Evolutionary conservation across 2,329 filamentous ascomycete genomes (phyloP).

Genomic region (Dryadomyces sulphureus): DNA sequence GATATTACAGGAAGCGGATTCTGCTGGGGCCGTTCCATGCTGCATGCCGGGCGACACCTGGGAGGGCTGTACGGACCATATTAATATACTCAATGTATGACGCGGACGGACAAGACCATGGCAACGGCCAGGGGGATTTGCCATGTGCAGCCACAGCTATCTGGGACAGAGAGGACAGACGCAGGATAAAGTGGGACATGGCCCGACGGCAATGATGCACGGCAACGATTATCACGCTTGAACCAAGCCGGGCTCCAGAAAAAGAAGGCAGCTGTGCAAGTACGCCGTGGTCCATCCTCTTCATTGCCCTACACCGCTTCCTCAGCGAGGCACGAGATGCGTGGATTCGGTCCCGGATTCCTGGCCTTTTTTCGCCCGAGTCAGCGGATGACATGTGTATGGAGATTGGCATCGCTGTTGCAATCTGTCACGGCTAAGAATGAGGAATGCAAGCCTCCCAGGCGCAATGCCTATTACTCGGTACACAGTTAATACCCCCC

Average conservation of each 20-base stretch:
- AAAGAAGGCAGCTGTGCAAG: neutral
- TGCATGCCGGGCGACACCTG: too few species aligned
- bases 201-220: neutral
- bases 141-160: neutral
- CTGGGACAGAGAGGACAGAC: neutral
- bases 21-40: too few species aligned
- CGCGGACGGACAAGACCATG: too few species aligned
- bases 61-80: too few species aligned
- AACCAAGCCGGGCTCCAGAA: neutral
- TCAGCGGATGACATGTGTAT: too few species aligned
- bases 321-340: neutral
- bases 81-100: too few species aligned
- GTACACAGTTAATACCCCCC: too few species aligned
- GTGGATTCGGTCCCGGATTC: neutral
- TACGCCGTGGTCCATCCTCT: neutral
- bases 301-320: neutral
- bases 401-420: too few species aligned
- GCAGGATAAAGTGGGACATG: neutral
- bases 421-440: too few species aligned
- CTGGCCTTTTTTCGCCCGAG: neutral
- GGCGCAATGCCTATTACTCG: too few species aligned
- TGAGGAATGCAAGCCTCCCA: too few species aligned
- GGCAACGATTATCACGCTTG: neutral
- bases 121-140: neutral
- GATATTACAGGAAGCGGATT: too few species aligned